Conservation (phyloP, 495 filamentous ascomycete species). For the Chaetomium fimeti region DNA sequence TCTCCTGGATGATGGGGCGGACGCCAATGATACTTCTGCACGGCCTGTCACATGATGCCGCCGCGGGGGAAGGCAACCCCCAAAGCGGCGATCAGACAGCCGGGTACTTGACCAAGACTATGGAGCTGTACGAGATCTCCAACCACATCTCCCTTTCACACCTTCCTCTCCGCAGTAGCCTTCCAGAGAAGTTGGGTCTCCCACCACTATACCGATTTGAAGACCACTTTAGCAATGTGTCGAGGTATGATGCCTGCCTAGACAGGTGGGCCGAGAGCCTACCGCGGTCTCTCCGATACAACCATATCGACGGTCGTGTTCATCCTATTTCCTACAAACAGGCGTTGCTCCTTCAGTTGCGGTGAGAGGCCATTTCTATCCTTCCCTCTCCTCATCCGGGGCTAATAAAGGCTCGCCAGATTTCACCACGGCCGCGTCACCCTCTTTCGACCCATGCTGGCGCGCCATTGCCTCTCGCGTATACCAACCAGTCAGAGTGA, state of each 20-base stretch:
- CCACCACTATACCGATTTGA: neutral
- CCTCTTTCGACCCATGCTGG: neutral
- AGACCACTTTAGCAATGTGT: neutral
- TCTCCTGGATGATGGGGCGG: neutral
- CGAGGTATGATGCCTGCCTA: neutral
- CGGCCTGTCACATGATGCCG: neutral
- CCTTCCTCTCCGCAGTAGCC: neutral
- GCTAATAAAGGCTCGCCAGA: neutral
- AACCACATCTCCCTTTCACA: neutral
- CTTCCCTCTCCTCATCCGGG: no score
- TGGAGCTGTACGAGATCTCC: constrained; percentile 4
- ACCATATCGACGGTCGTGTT: neutral
- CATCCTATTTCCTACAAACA: neutral
- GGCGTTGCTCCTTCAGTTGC: neutral
- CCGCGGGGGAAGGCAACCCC: neutral
- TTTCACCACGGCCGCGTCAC: neutral
- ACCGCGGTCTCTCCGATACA: neutral
- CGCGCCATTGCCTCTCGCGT: neutral
- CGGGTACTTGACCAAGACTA: neutral
- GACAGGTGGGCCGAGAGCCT: neutral
- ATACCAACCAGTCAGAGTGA: neutral
- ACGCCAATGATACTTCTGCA: neutral
- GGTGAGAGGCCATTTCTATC: neutral
- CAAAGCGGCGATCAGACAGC: neutral
- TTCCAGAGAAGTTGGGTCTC: neutral